These are phyloP conservation scores for Auriscalpium orientale DNA, from an alignment of 768 basidiomycete species.

Conservation along the genomic window DNA sequence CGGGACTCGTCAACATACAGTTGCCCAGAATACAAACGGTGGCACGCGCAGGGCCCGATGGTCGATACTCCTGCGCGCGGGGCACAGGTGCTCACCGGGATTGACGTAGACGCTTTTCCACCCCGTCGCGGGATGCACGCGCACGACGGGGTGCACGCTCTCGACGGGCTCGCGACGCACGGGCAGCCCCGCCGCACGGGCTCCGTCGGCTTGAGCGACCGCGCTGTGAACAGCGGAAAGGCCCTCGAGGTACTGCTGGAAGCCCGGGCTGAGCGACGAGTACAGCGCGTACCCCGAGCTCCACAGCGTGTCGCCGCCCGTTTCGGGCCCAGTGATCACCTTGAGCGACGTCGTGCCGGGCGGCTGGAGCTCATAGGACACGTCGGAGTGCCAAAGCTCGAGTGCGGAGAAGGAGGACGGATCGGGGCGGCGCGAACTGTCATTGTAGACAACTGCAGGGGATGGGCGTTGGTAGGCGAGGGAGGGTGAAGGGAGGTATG, in stretches of 20 bases:
- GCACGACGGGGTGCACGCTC: slow-evolving; percentile 71
- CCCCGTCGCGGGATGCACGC: slow-evolving; percentile 79
- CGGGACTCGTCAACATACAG: neutral
- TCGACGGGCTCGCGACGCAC: slow-evolving; percentile 66
- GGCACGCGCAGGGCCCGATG: neutral
- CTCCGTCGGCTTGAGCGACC: slow-evolving; percentile 69
- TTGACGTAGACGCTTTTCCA: slow-evolving; percentile 84
- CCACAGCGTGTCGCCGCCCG: slow-evolving; percentile 67
- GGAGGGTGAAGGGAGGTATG: slow-evolving; percentile 2
- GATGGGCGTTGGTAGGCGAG: neutral
- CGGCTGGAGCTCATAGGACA: slow-evolving; percentile 56
- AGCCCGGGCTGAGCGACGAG: slow-evolving; percentile 66
- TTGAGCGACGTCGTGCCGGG: slow-evolving; percentile 74
- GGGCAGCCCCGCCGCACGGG: slow-evolving; percentile 58
- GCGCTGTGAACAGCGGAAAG: slow-evolving; percentile 70
- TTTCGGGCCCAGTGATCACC: slow-evolving; percentile 59
- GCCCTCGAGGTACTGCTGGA: slow-evolving; percentile 73
- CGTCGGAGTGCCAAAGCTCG: slow-evolving; percentile 81
- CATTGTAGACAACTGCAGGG: slow-evolving; percentile 59
- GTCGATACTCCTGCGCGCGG: neutral
- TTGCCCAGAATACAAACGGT: neutral
- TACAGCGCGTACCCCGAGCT: slow-evolving; percentile 80
- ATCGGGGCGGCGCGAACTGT: slow-evolving; percentile 55
- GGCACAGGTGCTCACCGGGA: slow-evolving; percentile 36
- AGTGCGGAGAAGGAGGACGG: slow-evolving; percentile 58